These are phyloP conservation scores for Kalmusia sp. DNA, from an alignment of 2,329 filamentous ascomycete species.

Conservation along the genomic window DNA sequence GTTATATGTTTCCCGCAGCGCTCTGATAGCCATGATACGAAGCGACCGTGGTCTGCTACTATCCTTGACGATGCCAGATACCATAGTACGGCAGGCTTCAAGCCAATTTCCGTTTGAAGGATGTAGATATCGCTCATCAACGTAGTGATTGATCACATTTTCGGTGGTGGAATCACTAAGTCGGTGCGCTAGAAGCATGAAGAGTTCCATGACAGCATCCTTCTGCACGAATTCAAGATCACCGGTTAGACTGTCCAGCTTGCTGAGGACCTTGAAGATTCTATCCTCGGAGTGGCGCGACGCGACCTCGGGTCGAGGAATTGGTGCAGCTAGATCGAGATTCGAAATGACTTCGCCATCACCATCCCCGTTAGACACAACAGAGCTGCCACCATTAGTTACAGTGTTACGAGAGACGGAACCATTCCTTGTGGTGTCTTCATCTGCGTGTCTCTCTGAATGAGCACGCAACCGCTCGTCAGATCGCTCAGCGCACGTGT, in stretches of 20 bases:
- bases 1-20: conserved; percentile 60
- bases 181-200: conserved; percentile 66
- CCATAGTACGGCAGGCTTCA: conserved; percentile 65
- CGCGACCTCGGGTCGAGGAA: conserved; percentile 11
- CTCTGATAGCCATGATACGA: conserved; percentile 67
- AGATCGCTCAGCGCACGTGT: conserved; percentile 56
- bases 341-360: conserved; percentile 25
- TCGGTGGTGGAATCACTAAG: conserved; percentile 70
- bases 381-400: conserved; percentile 13
- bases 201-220: conserved; percentile 71
- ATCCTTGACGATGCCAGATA: conserved; percentile 70
- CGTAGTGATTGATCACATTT: conserved; percentile 71
- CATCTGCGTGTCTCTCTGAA: conserved; percentile 37
- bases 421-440: conserved; percentile 39
- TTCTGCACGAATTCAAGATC: conserved; percentile 65
- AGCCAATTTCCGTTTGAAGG: conserved; percentile 75
- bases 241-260: conserved; percentile 36
- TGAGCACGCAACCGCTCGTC: conserved; percentile 30
- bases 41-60: conserved; percentile 66
- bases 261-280: conserved; percentile 36
- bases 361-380: conserved; percentile 20
- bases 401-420: conserved; percentile 18
- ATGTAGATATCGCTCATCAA: conserved; percentile 73
- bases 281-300: conserved; percentile 28
- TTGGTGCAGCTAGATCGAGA: conserved; percentile 9